Evolutionary conservation across 352 stramenopile species (phyloP).

Genomic region (Saprolegnia parasitica): DNA sequence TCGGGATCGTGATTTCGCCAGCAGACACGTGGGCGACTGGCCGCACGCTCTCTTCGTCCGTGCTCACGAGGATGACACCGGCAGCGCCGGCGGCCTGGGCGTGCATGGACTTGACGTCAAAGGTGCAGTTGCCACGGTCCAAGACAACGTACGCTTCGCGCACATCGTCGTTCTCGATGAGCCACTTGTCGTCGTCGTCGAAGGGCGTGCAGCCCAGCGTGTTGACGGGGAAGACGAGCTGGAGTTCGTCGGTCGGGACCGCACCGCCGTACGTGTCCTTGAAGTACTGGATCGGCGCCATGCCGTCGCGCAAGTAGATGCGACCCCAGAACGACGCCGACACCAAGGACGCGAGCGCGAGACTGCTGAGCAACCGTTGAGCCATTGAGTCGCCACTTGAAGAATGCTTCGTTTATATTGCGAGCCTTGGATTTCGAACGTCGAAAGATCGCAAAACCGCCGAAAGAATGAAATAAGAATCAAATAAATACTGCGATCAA

Average conservation of each 20-base stretch:
- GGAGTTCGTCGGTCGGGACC: constrained; percentile 40
- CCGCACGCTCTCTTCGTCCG: constrained; percentile 39
- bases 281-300: constrained; percentile 72
- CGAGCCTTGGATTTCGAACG: neutral
- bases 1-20: constrained; percentile 51
- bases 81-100: constrained; percentile 45
- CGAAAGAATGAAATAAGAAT: neutral
- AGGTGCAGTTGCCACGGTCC: constrained; percentile 59
- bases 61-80: constrained; percentile 48
- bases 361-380: too few relatives aligned
- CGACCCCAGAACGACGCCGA: constrained; percentile 44
- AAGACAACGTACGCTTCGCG: constrained; percentile 32
- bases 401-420: too few relatives aligned
- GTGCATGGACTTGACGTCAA: constrained; percentile 52
- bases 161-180: constrained; percentile 34
- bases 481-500: neutral
- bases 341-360: neutral
- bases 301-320: constrained; percentile 58
- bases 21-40: constrained; percentile 41
- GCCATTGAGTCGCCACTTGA: too few relatives aligned
- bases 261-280: constrained; percentile 47
- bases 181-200: constrained; percentile 32
- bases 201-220: constrained; percentile 43
- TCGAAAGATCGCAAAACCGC: neutral
- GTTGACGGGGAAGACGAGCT: constrained; percentile 44